Conservation (phyloP, 805 yeast genomes). For the Candida xyloterini region DNA sequence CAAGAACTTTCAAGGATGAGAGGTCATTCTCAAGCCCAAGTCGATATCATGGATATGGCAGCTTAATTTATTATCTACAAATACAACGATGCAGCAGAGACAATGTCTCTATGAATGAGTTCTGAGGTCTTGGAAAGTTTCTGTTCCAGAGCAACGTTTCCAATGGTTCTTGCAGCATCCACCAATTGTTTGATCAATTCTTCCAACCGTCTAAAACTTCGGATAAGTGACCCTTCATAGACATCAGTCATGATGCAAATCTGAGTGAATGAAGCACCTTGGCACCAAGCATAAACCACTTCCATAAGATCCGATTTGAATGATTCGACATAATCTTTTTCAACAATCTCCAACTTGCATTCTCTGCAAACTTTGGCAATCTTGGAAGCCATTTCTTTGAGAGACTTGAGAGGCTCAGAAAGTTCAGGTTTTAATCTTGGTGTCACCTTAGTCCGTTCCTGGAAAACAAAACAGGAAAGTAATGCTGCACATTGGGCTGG, state of each 20-base stretch:
- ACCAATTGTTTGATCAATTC: slow-evolving; percentile 89
- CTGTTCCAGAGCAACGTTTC: slow-evolving; percentile 78
- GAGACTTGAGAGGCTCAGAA: slow-evolving; percentile 83
- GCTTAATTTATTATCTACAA: slow-evolving; percentile 33
- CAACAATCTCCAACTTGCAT: slow-evolving; percentile 84
- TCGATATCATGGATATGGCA: slow-evolving; percentile 23
- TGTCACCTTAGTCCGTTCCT: slow-evolving; percentile 86
- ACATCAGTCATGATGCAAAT: slow-evolving; percentile 99
- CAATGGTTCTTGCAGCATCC: slow-evolving; percentile 91
- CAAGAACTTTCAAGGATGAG: slow-evolving; percentile 20
- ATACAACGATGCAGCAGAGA: slow-evolving; percentile 93
- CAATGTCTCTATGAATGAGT: slow-evolving; percentile 91
- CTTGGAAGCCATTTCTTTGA: slow-evolving; percentile 88
- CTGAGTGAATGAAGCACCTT: slow-evolving; percentile 93
- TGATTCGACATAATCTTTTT: slow-evolving; percentile 87
- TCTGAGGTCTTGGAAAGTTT: slow-evolving; percentile 87
- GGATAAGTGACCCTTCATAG: slow-evolving; percentile 92
- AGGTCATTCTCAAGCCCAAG: slow-evolving; percentile 20
- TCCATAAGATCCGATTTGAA: slow-evolving; percentile 96
- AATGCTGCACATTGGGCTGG: slow-evolving; percentile 92
- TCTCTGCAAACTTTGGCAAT: slow-evolving; percentile 89
- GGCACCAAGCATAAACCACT: slow-evolving; percentile 94
- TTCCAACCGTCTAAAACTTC: slow-evolving; percentile 92
- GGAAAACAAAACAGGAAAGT: slow-evolving; percentile 93
- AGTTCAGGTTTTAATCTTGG: slow-evolving; percentile 85